Conservation (phyloP, 2,329 filamentous ascomycete species). For the Botrytis fragariae region DNA sequence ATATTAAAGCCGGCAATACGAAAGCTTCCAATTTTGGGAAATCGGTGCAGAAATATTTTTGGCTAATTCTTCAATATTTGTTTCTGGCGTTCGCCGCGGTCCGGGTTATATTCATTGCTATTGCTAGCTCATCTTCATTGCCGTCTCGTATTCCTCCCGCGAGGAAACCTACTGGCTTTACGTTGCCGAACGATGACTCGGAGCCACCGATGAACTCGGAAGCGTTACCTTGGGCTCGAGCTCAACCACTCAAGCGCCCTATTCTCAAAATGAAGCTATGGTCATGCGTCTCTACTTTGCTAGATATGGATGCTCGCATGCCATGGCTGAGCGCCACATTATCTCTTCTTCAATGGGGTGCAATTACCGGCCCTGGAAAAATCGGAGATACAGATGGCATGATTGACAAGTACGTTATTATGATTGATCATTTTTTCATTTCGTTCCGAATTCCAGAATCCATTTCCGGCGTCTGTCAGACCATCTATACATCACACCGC, state of each 20-base stretch:
- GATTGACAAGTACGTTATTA: conserved; percentile 73
- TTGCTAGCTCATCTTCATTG: conserved; percentile 66
- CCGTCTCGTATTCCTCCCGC: conserved; percentile 50
- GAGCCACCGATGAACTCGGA: conserved; percentile 23
- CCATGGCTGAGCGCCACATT: conserved; percentile 81
- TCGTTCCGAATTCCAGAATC: conserved; percentile 8
- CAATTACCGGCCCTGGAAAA: conserved; percentile 70
- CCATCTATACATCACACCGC: conserved; percentile 22
- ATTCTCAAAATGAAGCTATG: conserved; percentile 75
- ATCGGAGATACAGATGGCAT: conserved; percentile 72
- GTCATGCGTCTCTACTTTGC: conserved; percentile 67
- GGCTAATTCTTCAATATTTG: conserved; percentile 50
- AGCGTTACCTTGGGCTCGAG: conserved; percentile 23
- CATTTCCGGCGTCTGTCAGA: conserved; percentile 20
- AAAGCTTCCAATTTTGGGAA: conserved; percentile 27
- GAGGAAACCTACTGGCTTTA: conserved; percentile 29
- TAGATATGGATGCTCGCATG: conserved; percentile 78
- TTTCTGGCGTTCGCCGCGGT: conserved; percentile 56
- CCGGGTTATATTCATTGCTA: conserved; percentile 62
- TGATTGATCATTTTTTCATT: conserved; percentile 25
- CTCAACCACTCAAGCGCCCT: conserved; percentile 34
- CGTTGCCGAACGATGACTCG: conserved; percentile 32
- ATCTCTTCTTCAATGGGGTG: conserved; percentile 72
- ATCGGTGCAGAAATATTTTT: conserved; percentile 43
- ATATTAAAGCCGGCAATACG: conserved; percentile 23